Conservation (phyloP, 768 basidiomycete genomes). For the Phaeotremella fagi region DNA sequence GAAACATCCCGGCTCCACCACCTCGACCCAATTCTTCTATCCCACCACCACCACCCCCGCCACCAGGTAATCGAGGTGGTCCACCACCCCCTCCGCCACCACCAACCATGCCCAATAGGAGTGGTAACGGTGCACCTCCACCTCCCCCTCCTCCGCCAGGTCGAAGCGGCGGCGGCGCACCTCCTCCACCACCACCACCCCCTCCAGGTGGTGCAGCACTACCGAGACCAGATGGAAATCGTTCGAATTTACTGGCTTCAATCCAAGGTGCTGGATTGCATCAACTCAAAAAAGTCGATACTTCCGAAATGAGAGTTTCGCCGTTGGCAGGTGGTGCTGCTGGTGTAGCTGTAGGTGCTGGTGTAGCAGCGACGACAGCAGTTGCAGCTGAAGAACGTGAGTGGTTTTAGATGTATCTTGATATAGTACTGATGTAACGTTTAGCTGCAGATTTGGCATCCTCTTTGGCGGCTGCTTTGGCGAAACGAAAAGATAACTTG, state of each 20-base stretch:
- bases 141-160: constrained; percentile 47
- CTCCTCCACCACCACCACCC: constrained; percentile 50
- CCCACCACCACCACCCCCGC: constrained; percentile 32
- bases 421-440: not conserved
- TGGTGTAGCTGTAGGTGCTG: constrained; percentile 15
- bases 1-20: constrained; percentile 54
- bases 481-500: constrained; percentile 77
- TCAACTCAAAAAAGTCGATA: constrained; percentile 59
- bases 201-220: constrained; percentile 45
- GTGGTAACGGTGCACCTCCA: constrained; percentile 19
- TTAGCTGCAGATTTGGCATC: constrained; percentile 68
- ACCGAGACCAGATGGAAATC: constrained; percentile 30
- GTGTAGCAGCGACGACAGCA: constrained; percentile 21
- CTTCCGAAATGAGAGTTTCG: constrained; percentile 34
- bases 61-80: constrained; percentile 14
- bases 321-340: constrained; percentile 29
- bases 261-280: constrained; percentile 78
- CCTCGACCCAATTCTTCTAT: constrained; percentile 48
- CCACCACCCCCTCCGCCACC: constrained; percentile 38
- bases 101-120: constrained; percentile 20
- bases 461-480: constrained; percentile 75
- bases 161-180: constrained; percentile 18
- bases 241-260: constrained; percentile 65
- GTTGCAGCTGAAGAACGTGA: constrained; percentile 36
- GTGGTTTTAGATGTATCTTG: constrained; percentile 1